Evolutionary conservation across 2,329 filamentous ascomycete species (phyloP), one percentile per base, ranked within the genome.

Genomic region (Clonostachys rosea): DNA sequence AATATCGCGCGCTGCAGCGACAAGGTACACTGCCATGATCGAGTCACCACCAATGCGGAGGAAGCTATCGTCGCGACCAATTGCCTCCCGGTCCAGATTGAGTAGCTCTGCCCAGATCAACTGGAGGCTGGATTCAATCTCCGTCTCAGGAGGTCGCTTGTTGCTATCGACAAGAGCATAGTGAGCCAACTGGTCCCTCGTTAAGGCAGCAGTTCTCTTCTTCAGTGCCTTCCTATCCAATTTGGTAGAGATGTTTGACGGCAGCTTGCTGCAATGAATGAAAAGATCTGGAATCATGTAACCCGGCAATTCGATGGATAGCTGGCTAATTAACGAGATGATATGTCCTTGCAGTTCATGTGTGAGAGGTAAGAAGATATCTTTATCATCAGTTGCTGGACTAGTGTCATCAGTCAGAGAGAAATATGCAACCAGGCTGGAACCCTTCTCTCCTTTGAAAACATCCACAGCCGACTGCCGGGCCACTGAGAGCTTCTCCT

Each of bases 111-210:
- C 47, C 51, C 51, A 70, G 59, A 73, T 69, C 20, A 54, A 49
- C 7, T 62, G 57, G 6, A 65, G 49, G 2, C 57, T 56, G 43
- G 55, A 56, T 50, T 68, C 66, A 56, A 61, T 59, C 8, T 54
- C 50, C 1, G 59, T 65, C 17, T 62, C 58, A 1, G 64, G 64
- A 13, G 60, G 58, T 42, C 55, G 57, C 40, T 59, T 57, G 43
- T 62, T 54, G 46, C 61, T 54, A 20, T 43, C 40, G 12, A 37
- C 14, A 13, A 43, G 30, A 6, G 45, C 45, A 47, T 47, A 47
- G 33, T 43, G 17, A 6, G 18, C 40, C 17, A 43, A 35, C 40
- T 37, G 6, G n/a, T 45, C 44, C 16, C 48, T 41, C 12, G 33
- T 18, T 18, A 50, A 47, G 10, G 34, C 40, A 16, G 47, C 24